Evolutionary conservation across 768 basidiomycete genomes (phyloP), one percentile per base, ranked within the genome.

Genomic region (Tephrocybe sp.): DNA sequence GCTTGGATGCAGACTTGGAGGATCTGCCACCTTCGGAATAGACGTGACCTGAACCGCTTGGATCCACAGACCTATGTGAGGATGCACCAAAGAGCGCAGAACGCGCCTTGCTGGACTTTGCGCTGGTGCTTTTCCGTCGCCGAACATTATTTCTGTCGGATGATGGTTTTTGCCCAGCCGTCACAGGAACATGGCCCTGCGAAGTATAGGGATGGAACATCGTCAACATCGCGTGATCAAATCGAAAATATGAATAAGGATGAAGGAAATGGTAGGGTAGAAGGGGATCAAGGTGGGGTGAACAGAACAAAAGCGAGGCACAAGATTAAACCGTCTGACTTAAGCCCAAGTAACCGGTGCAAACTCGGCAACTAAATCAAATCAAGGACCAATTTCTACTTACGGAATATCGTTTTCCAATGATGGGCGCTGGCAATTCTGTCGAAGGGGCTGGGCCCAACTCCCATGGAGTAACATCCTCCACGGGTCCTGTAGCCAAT

Each of bases 381-480:
- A 51, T 49, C 39, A 51, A 49, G 36, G 42, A 35, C 36, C 14
- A 49, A 39, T 44, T 36, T 48, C 46, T 31, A 61, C 62, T 61
- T 53, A 63, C 62, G 36, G 56, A 56, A 53, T 48, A 57, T 36
- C 48, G 57, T 52, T 51, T 62, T 55, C 51, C 48, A 30, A 33
- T 50, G 17, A 53, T 35, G 19, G 43, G 34, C 16, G 36, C 13
- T 42, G 51, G 26, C 12, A 34, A 20, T 30, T 55, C 39, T 49
- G 51, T 33, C 22, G 13, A 35, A 38, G 40, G 49, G 40, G 48
- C 30, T 14, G 70, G 66, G 36, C 50, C 57, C 40, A 70, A 56
- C 51, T 70, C 70, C 70, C 69, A 69, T 52, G 65, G 65, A 39
- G 63, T 65, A 23, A 66, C 63, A 22, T 63, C 65, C 41, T 65